phyloP scores from a whole-genome alignment of 176 grass and related monocot genomes.

The Otatea glauca region DNA sequence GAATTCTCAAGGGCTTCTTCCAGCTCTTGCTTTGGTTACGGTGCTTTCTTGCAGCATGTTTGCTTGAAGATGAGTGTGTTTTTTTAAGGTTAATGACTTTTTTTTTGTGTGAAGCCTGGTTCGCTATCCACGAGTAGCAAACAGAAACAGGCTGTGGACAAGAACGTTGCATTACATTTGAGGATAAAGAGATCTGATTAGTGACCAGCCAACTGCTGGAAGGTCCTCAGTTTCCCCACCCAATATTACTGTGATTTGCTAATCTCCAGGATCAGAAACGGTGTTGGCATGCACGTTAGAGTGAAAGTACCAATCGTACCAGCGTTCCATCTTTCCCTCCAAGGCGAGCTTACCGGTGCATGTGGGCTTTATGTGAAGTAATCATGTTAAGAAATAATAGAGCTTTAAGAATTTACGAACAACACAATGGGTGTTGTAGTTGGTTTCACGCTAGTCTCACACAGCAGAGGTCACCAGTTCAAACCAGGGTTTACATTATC shows the following conservation, averaged over 20 bases:
- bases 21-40: background rate
- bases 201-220: background rate
- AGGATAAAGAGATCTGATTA: background rate
- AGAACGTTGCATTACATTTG: background rate
- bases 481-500: too few species aligned
- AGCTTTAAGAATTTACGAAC: too few species aligned
- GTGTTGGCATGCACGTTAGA: background rate
- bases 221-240: background rate
- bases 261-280: background rate
- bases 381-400: background rate
- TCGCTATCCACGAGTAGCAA: background rate
- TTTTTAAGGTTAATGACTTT: background rate
- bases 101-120: background rate
- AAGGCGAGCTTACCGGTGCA: too few species aligned
- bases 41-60: background rate
- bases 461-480: constrained; percentile 91
- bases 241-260: background rate
- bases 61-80: background rate
- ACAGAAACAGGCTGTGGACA: background rate
- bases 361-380: background rate
- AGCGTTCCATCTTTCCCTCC: background rate
- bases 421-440: constrained; percentile 67
- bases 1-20: background rate
- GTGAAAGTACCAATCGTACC: background rate
- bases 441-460: constrained; percentile 95